Conservation (phyloP, 768 basidiomycete genomes). For the Psilocybe azurescens region DNA sequence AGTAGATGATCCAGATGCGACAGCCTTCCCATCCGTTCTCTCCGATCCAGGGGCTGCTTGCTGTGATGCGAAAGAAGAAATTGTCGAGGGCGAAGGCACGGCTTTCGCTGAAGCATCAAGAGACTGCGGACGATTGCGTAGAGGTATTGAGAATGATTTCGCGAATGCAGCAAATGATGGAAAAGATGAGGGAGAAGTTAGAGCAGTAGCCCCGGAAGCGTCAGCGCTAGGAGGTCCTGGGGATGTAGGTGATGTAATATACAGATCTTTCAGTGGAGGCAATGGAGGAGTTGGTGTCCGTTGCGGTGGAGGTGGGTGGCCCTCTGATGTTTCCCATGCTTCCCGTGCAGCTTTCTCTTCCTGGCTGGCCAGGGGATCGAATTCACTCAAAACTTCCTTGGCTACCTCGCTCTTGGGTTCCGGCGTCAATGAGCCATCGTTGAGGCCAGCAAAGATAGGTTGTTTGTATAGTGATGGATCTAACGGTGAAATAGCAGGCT, state of each 20-base stretch:
- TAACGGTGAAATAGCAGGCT: slow-evolving; percentile 38
- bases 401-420: slow-evolving; percentile 30
- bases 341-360: slow-evolving; percentile 65
- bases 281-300: slow-evolving; percentile 43
- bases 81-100: slow-evolving; percentile 60
- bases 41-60: slow-evolving; percentile 36
- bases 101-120: slow-evolving; percentile 59
- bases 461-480: slow-evolving; percentile 51
- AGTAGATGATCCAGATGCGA: slow-evolving; percentile 29
- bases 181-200: slow-evolving; percentile 45
- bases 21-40: slow-evolving; percentile 21
- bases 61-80: slow-evolving; percentile 59
- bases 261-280: slow-evolving; percentile 42
- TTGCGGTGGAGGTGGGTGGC: slow-evolving; percentile 62
- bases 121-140: slow-evolving; percentile 61
- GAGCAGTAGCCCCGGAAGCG: slow-evolving; percentile 10
- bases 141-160: slow-evolving; percentile 57
- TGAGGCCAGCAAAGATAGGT: slow-evolving; percentile 41
- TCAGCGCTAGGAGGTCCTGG: slow-evolving; percentile 22
- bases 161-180: slow-evolving; percentile 72
- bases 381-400: slow-evolving; percentile 60
- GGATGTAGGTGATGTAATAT: slow-evolving; percentile 30
- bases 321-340: slow-evolving; percentile 68
- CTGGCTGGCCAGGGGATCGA: slow-evolving; percentile 67
- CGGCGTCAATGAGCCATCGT: slow-evolving; percentile 29